These are phyloP conservation scores for Triangularia verruculosa DNA, from an alignment of 2,329 filamentous ascomycete species.

Conservation along the genomic window DNA sequence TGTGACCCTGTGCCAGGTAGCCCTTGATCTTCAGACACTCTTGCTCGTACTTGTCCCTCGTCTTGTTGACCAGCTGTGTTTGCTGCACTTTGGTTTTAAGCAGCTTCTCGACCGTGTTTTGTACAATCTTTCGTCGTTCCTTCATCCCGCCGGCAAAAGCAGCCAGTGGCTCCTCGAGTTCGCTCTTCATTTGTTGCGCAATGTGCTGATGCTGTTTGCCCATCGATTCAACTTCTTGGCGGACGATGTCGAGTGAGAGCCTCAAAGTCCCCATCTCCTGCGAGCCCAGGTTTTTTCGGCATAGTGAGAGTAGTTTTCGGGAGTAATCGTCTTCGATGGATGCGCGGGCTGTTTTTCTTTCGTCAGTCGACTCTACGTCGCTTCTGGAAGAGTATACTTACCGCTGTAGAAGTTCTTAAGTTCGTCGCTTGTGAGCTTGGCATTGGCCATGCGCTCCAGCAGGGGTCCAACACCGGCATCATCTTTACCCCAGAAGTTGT, in stretches of 20 bases:
- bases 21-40: constrained; percentile 98
- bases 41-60: constrained; percentile 92
- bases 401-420: constrained; percentile 85
- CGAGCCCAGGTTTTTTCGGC: constrained; percentile 84
- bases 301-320: constrained; percentile 79
- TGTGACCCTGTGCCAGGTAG: constrained; percentile 95
- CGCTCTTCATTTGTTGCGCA: constrained; percentile 90
- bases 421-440: constrained; percentile 93
- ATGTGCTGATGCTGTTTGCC: constrained; percentile 90
- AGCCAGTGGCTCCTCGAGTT: constrained; percentile 87
- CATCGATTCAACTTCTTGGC: constrained; percentile 88
- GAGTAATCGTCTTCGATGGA: constrained; percentile 97
- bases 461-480: constrained; percentile 92
- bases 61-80: constrained; percentile 89
- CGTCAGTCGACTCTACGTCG: background rate
- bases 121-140: constrained; percentile 93
- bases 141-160: constrained; percentile 96
- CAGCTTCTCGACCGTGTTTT: constrained; percentile 89
- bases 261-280: constrained; percentile 81
- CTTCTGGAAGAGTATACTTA: constrained; percentile 36
- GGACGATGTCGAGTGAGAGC: constrained; percentile 79
- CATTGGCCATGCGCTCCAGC: constrained; percentile 88
- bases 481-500: constrained; percentile 99
- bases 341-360: constrained; percentile 65
- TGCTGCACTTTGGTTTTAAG: constrained; percentile 92